phyloP scores from a whole-genome alignment of 257 asterid genomes.

The Gynochthodes officinalis region DNA sequence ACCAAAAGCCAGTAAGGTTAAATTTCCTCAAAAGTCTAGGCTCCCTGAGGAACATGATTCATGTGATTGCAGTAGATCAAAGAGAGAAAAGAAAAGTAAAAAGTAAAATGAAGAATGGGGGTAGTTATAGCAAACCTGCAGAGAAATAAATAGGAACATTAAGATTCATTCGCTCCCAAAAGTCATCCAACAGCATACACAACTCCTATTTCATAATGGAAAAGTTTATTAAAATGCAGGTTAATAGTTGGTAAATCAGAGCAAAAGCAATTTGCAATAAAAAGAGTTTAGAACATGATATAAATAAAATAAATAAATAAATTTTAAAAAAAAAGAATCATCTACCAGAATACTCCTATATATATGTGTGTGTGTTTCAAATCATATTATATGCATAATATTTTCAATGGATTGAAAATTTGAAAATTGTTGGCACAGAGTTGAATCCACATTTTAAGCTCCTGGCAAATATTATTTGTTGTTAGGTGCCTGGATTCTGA shows the following conservation, averaged over 20 bases:
- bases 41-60: not conserved
- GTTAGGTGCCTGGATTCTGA: not conserved
- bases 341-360: not conserved
- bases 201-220: conserved; percentile 56
- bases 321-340: conserved; percentile 9
- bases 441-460: not conserved
- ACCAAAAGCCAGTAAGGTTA: not conserved
- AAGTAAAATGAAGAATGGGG: conserved; percentile 11
- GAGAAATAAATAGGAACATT: conserved; percentile 87
- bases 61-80: no score
- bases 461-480: not conserved
- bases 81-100: not conserved
- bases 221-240: conserved; percentile 5
- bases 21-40: not conserved
- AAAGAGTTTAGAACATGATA: not conserved
- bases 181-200: conserved; percentile 88
- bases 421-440: not conserved
- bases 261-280: not conserved
- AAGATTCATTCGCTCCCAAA: conserved; percentile 88
- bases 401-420: no score
- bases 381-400: not conserved
- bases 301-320: no score
- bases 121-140: conserved; percentile 48
- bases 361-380: not conserved
- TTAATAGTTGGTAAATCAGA: not conserved